Evolutionary conservation across 2,329 filamentous ascomycete genomes (phyloP).

Genomic region (Diplodia scrobiculata): DNA sequence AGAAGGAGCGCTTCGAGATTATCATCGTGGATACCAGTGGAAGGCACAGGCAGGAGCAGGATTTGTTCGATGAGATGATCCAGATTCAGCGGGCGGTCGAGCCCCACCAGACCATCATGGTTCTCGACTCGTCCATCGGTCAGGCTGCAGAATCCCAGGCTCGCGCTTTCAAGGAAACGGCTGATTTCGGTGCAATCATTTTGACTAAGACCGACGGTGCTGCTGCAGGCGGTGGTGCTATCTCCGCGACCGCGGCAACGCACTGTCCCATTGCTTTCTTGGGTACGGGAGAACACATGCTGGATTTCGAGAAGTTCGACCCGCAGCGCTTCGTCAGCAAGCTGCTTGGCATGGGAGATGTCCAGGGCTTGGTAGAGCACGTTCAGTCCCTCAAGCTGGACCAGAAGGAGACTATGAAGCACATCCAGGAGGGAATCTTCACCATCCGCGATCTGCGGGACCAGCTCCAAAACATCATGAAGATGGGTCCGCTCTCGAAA

Average conservation of each 20-base stretch:
- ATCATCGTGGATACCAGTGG: constrained; percentile 98
- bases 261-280: constrained; percentile 97
- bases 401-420: constrained; percentile 99
- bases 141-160: constrained; percentile 94
- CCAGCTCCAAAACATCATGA: constrained; percentile 97
- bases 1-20: constrained; percentile 96
- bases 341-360: constrained; percentile 94
- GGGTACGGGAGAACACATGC: constrained; percentile 94
- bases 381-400: constrained; percentile 94
- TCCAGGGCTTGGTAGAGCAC: constrained; percentile 91
- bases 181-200: constrained; percentile 96
- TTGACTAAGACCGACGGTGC: constrained; percentile 99
- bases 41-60: constrained; percentile 89
- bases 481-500: constrained; percentile 96
- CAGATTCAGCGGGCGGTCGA: constrained; percentile 90
- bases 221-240: constrained; percentile 92
- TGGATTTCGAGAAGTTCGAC: constrained; percentile 89
- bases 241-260: constrained; percentile 94
- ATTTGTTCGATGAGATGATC: constrained; percentile 95
- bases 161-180: constrained; percentile 94
- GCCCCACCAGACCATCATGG: constrained; percentile 97
- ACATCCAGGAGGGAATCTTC: constrained; percentile 95
- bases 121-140: constrained; percentile 93
- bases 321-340: constrained; percentile 93
- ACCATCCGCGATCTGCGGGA: constrained; percentile 92